A percentile compares a stretch with the other conserved stretches of the same genome.
Evolutionary conservation across 352 stramenopile genomes (phyloP).

Genomic region (Globisporangium irregulare): DNA sequence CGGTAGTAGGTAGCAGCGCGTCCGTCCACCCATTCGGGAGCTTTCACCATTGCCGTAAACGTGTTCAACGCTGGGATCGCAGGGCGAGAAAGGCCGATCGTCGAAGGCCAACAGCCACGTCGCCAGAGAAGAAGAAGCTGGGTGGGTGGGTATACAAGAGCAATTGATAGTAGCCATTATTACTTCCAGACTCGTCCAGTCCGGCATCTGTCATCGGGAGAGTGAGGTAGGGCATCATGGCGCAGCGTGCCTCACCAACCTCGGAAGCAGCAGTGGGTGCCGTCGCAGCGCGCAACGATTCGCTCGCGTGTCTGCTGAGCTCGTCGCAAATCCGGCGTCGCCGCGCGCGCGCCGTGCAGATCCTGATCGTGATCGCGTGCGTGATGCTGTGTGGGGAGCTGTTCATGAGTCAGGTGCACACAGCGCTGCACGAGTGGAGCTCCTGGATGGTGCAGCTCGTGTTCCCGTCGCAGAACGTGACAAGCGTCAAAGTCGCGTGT

Average conservation of each 20-base stretch:
- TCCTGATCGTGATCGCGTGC: conserved; percentile 10
- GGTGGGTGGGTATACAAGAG: too few relatives aligned
- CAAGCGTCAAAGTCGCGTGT: conserved; percentile 36
- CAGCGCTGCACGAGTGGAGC: conserved; percentile 17
- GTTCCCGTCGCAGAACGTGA: conserved; percentile 50
- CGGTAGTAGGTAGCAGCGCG: neutral
- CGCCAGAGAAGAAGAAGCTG: neutral
- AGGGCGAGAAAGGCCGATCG: neutral
- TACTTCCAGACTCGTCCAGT: too few relatives aligned
- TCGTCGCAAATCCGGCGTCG: conserved; percentile 8
- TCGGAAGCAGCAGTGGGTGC: neutral
- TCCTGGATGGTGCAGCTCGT: conserved; percentile 30
- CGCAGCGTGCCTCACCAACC: neutral
- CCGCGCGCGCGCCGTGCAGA: conserved; percentile 12
- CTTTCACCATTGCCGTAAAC: neutral
- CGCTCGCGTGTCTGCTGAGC: conserved; percentile 5
- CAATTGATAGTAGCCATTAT: too few relatives aligned
- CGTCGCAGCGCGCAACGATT: neutral
- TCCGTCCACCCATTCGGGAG: neutral
- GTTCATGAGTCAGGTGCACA: neutral
- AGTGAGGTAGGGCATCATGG: neutral
- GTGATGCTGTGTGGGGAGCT: conserved; percentile 1
- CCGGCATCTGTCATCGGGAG: neutral
- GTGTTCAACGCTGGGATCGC: too few relatives aligned
- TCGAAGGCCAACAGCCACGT: neutral